phyloP scores from a whole-genome alignment of 352 stramenopile genomes.

The Phytopythium aichiense region DNA sequence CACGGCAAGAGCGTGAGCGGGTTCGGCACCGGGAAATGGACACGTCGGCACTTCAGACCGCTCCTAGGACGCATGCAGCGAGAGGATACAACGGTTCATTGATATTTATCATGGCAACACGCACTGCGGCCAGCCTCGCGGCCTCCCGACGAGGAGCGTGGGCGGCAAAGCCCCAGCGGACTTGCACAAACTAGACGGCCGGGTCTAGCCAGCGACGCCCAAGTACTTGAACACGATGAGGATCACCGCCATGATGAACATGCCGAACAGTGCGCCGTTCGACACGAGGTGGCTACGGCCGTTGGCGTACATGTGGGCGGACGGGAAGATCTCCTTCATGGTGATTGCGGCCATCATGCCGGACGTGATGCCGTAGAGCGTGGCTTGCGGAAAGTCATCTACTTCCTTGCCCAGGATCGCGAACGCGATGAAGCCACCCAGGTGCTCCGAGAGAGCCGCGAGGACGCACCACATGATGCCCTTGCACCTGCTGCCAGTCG shows the following conservation, averaged over 20 bases:
- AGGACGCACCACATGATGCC: constrained; percentile 91
- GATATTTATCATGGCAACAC: neutral
- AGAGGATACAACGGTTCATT: neutral
- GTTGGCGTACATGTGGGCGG: constrained; percentile 86
- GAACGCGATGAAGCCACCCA: constrained; percentile 87
- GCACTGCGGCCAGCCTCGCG: neutral
- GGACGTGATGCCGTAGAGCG: constrained; percentile 88
- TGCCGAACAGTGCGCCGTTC: constrained; percentile 74
- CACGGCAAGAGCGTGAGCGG: neutral
- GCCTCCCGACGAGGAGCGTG: neutral
- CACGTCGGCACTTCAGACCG: neutral
- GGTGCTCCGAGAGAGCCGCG: constrained; percentile 88
- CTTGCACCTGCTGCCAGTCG: constrained; percentile 91
- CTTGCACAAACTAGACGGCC: neutral
- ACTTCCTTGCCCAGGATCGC: constrained; percentile 46
- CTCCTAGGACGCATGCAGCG: neutral
- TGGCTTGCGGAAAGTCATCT: constrained; percentile 45
- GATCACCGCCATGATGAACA: constrained; percentile 88
- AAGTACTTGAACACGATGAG: constrained; percentile 85
- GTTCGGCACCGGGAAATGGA: neutral
- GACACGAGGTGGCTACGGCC: constrained; percentile 79
- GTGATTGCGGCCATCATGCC: constrained; percentile 95
- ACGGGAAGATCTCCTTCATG: constrained; percentile 90
- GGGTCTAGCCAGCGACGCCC: constrained; percentile 19
- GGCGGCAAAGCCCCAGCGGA: neutral